Percentiles rank a stretch among this genome's conserved stretches.
phyloP scores from a whole-genome alignment of 495 filamentous ascomycete species.

The Aspergillus saccharolyticus region DNA sequence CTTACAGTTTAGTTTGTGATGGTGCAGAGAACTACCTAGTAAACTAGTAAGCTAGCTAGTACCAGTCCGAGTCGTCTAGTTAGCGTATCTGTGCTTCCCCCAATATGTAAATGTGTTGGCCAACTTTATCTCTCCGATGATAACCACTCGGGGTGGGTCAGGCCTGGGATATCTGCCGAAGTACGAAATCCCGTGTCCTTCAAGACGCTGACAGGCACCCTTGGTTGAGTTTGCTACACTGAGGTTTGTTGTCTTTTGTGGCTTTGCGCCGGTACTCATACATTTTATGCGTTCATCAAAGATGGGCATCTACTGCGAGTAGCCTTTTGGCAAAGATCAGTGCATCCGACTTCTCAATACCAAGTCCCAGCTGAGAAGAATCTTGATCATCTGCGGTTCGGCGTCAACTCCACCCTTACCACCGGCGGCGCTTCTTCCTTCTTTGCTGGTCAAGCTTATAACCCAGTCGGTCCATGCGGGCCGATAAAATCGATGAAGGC shows the following conservation, averaged over 20 bases:
- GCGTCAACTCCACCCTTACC: not conserved
- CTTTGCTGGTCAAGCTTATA: not conserved
- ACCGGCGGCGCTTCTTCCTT: not conserved
- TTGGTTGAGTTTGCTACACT: not conserved
- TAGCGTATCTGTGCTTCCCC: not conserved
- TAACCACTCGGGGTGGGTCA: not conserved
- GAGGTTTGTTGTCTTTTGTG: not conserved
- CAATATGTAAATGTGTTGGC: not conserved
- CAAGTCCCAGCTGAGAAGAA: not conserved
- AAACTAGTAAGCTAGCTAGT: too few relatives aligned
- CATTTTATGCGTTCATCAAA: not conserved
- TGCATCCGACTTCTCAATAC: not conserved
- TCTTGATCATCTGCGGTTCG: not conserved
- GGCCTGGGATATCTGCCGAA: not conserved
- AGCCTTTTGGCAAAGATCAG: not conserved
- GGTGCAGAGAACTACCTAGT: not conserved
- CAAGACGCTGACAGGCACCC: not conserved
- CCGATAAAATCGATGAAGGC: not conserved
- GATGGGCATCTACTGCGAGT: not conserved
- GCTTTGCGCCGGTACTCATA: not conserved
- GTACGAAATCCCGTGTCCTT: not conserved
- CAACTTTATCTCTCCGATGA: not conserved
- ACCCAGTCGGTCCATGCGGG: not conserved
- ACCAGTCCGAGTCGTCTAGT: not conserved
- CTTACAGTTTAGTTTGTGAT: not conserved